A percentile compares a stretch with the other conserved stretches of the same genome.
phyloP scores from a whole-genome alignment of 306 rosid genomes.

The Cucurbita ficifolia region DNA sequence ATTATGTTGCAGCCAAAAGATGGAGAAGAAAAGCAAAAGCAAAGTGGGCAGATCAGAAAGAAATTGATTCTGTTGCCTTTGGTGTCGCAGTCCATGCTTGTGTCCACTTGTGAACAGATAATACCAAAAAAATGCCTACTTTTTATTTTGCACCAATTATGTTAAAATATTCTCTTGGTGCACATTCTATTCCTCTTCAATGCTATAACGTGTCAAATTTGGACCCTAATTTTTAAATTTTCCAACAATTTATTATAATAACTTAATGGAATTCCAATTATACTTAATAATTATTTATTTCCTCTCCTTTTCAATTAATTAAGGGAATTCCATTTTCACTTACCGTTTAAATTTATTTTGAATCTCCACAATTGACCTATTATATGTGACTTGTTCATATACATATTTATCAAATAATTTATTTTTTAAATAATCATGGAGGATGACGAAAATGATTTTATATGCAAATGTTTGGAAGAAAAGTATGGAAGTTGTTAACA shows the following conservation, averaged over 20 bases:
- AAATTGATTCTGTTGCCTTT: slow-evolving; percentile 1
- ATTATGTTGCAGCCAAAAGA: not conserved
- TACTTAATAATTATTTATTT: not conserved
- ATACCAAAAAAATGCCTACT: not conserved
- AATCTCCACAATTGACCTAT: not conserved
- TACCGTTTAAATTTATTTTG: not conserved
- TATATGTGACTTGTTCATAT: not conserved
- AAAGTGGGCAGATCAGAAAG: not conserved
- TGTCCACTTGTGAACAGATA: not conserved
- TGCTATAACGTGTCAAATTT: not conserved
- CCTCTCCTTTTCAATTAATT: not conserved
- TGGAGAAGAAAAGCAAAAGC: not conserved
- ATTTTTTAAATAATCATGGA: not conserved
- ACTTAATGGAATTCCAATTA: no score
- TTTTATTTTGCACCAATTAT: not conserved
- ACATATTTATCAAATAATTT: not conserved
- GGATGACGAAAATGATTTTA: not conserved
- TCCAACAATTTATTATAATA: not conserved
- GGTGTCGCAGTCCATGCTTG: not conserved
- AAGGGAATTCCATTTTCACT: not conserved
- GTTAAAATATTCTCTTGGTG: not conserved
- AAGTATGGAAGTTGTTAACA: not conserved
- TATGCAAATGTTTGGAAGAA: not conserved
- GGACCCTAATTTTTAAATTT: not conserved
- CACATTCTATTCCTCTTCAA: not conserved